Evolutionary conservation across 805 yeast genomes (phyloP), one percentile per base, ranked within the genome.

Genomic region (Candida maesae): DNA sequence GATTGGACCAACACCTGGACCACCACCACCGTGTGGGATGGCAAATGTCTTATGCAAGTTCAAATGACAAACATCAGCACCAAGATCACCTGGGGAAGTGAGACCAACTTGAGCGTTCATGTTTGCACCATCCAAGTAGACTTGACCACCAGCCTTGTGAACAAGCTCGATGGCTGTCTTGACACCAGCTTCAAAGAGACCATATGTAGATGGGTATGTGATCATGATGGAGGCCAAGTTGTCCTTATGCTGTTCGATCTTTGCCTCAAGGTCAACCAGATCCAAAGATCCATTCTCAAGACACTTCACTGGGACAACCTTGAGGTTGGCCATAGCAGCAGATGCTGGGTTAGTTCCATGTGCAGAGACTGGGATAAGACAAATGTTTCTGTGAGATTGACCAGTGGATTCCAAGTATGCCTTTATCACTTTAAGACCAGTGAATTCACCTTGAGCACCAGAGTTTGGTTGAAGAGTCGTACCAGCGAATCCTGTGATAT

Each of bases 341-440:
- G 96, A 87, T 0, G 99, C 99, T 18, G 99, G 99, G 60, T 93
- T 93, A 14, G 99, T 93, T 44, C 99, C 99, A 59, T 93, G 99
- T 2, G 99, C 99, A 55, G 93, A 81, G 4, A 91, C 96, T 5
- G 99, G 99, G 54, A 93, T 93, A 59, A 93, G 73, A 65, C 97
- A 93, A 39, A 93, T 74, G 61, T 89, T 79, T 60, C 99, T 77
- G 44, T 79, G 68, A 14, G 73, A 64, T 58, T 89, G 82, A 31
- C 93, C 95, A 33, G 68, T 72, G 16, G 82, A 68, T 46, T 79
- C 76, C 52, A 85, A 77, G 61, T 86, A 93, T 28, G 84, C 76
- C 52, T 80, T 76, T 51, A 93, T 91, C 33, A 89, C 88, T 45
- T 95, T 78, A 45, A 93, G 71, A 21, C 99, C 99, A 13, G 98